Conservation (phyloP, 305 asterid species). For the Fraxinus greggii region DNA sequence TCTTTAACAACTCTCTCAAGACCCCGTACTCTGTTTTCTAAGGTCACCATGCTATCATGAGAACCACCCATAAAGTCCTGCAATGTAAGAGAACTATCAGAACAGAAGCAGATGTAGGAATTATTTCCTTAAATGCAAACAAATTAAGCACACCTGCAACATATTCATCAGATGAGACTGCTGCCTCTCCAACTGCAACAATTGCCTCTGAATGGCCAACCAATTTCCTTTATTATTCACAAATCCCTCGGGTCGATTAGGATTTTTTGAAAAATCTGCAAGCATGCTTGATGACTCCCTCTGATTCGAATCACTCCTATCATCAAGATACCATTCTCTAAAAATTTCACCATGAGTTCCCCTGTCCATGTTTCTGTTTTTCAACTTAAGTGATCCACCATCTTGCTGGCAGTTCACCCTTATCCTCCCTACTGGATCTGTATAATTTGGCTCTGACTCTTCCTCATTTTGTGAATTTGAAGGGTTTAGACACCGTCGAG, state of each 20-base stretch:
- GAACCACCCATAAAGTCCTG: constrained; percentile 99
- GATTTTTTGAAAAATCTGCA: constrained; percentile 51
- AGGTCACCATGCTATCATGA: constrained; percentile 91
- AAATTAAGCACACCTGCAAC: constrained; percentile 67
- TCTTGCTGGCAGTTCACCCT: constrained; percentile 41
- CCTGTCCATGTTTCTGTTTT: constrained; percentile 41
- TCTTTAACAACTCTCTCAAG: constrained; percentile 98
- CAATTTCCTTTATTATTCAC: constrained; percentile 76
- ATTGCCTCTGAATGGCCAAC: constrained; percentile 92
- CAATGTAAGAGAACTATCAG: constrained; percentile 29
- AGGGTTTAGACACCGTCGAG: constrained; percentile 67
- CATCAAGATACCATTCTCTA: constrained; percentile 17
- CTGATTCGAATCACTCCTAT: constrained; percentile 48
- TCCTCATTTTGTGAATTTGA: constrained; percentile 55
- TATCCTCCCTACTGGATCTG: constrained; percentile 49
- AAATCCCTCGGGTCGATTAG: constrained; percentile 67
- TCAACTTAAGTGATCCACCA: constrained; percentile 30
- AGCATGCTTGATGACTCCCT: constrained; percentile 52
- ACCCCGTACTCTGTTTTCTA: constrained; percentile 90
- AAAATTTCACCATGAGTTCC: constrained; percentile 36
- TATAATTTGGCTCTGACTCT: constrained; percentile 43
- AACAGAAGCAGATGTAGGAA: constrained; percentile 23
- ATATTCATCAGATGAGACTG: constrained; percentile 93
- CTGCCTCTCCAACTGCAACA: constrained; percentile 86
- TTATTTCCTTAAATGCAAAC: constrained; percentile 4